These are phyloP conservation scores for Globisporangium irregulare DNA, from an alignment of 352 stramenopile genomes.

Conservation along the genomic window DNA sequence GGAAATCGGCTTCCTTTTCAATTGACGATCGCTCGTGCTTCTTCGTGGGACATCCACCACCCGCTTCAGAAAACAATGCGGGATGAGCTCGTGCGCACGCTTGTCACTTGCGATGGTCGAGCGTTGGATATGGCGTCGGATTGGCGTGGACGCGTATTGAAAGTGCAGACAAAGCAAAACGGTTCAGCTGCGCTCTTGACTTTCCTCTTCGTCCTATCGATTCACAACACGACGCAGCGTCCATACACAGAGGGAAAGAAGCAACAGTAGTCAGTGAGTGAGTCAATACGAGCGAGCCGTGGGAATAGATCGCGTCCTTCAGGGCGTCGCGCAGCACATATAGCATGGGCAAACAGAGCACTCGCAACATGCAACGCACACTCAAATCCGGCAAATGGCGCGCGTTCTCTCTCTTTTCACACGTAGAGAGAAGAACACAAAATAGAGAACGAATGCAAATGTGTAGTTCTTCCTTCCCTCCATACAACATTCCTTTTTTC, in stretches of 20 bases:
- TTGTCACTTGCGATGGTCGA: conserved; percentile 9
- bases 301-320: neutral
- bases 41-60: neutral
- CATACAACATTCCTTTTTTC: conserved; percentile 18
- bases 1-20: neutral
- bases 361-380: conserved; percentile 1
- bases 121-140: neutral
- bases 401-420: too few species aligned
- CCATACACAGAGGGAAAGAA: neutral
- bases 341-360: neutral
- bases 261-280: conserved; percentile 6
- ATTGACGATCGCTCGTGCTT: neutral
- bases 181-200: conserved; percentile 11
- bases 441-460: neutral
- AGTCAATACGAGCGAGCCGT: neutral
- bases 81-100: neutral
- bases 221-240: neutral
- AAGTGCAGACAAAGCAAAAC: neutral
- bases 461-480: neutral
- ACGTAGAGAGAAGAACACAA: neutral
- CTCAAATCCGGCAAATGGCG: neutral
- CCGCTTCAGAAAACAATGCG: neutral
- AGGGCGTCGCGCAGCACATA: neutral
- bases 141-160: neutral
- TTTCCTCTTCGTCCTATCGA: neutral